These are phyloP conservation scores for Tylopilus plumbeoviolaceoides DNA, from an alignment of 768 basidiomycete genomes.

Conservation along the genomic window DNA sequence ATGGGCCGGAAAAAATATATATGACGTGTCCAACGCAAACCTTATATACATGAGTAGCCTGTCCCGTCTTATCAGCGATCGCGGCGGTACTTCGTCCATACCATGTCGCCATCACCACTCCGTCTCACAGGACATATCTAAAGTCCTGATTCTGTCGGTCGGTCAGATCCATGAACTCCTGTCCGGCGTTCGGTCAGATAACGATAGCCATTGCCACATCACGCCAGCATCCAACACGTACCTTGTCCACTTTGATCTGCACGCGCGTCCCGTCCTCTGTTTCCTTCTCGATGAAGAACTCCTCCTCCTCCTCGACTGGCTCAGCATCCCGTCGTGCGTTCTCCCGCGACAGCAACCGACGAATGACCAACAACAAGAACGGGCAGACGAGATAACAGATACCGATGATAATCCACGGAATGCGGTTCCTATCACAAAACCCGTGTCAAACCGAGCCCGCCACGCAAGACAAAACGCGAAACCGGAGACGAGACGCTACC, in stretches of 20 bases:
- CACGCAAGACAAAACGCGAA: background rate
- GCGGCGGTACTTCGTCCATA: background rate
- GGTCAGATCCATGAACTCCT: slow-evolving; percentile 74
- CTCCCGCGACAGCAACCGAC: slow-evolving; percentile 51
- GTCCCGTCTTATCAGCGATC: background rate
- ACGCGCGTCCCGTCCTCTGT: slow-evolving; percentile 49
- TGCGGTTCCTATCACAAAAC: slow-evolving; percentile 45
- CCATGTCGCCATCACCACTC: background rate
- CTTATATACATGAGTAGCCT: background rate
- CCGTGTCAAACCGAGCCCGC: background rate
- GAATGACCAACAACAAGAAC: slow-evolving; percentile 44
- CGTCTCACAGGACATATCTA: slow-evolving; percentile 58
- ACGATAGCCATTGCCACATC: background rate
- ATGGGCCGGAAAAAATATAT: background rate
- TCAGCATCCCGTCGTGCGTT: slow-evolving; percentile 63
- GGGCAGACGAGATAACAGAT: slow-evolving; percentile 57
- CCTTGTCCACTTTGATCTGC: slow-evolving; percentile 64
- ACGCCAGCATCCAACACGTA: slow-evolving; percentile 19
- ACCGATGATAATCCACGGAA: slow-evolving; percentile 78
- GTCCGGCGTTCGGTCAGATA: background rate
- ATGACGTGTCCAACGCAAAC: background rate
- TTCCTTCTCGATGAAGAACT: slow-evolving; percentile 54
- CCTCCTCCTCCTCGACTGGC: slow-evolving; percentile 52
- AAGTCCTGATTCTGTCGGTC: slow-evolving; percentile 70
- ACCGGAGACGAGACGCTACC: slow-evolving; percentile 33